phyloP scores from a whole-genome alignment of 306 rosid species.

The Glycine latifolia region DNA sequence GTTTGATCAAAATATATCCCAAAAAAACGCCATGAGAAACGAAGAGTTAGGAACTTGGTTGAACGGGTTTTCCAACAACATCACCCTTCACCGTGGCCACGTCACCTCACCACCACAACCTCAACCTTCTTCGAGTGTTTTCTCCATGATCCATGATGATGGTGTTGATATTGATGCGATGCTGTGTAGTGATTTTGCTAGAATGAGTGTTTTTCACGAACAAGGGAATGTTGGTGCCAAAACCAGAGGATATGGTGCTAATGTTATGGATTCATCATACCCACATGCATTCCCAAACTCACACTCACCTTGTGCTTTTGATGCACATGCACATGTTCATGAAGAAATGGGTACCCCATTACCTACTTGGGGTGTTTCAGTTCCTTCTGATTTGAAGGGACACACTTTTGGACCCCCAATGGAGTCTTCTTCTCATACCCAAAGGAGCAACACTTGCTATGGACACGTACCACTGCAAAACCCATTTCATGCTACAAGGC shows the following conservation, averaged over 20 bases:
- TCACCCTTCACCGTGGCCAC: neutral
- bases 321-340: slow-evolving; percentile 36
- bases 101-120: slow-evolving; percentile 22
- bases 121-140: slow-evolving; percentile 37
- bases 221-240: slow-evolving; percentile 38
- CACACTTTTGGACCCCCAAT: neutral
- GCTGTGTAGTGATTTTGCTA: slow-evolving; percentile 47
- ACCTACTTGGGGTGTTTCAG: neutral
- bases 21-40: slow-evolving; percentile 35
- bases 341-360: slow-evolving; percentile 15
- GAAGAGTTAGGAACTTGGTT: slow-evolving; percentile 28
- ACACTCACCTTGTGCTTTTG: slow-evolving; percentile 22
- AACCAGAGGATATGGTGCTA: slow-evolving; percentile 12
- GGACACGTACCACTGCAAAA: slow-evolving; percentile 41
- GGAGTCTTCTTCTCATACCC: slow-evolving; percentile 34
- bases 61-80: slow-evolving; percentile 36
- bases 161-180: slow-evolving; percentile 40
- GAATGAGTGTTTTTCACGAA: slow-evolving; percentile 51
- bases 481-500: slow-evolving; percentile 24
- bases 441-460: slow-evolving; percentile 33
- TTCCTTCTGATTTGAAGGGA: neutral
- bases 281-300: too few species aligned
- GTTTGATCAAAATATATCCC: slow-evolving; percentile 12
- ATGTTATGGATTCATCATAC: slow-evolving; percentile 4
- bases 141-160: slow-evolving; percentile 1